phyloP scores from a whole-genome alignment of 2,329 filamentous ascomycete genomes.

The Aspergillus proliferans region DNA sequence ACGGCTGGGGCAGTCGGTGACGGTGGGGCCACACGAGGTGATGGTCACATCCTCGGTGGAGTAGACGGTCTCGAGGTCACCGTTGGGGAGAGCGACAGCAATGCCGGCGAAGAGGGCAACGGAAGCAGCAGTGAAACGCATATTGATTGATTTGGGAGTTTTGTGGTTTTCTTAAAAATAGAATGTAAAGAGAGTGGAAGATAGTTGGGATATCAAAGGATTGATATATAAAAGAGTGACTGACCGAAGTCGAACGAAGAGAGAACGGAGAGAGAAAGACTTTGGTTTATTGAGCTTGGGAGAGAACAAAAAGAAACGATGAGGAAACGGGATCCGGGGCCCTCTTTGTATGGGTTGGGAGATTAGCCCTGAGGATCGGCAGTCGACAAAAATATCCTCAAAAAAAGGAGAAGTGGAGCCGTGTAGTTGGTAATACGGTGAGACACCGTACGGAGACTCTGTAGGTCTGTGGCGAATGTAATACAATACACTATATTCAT shows the following conservation, averaged over 20 bases:
- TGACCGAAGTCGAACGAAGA: slow-evolving; percentile 38
- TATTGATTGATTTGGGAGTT: slow-evolving; percentile 28
- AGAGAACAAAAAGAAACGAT: slow-evolving; percentile 20
- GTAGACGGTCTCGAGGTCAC: slow-evolving; percentile 46
- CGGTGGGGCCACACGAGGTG: slow-evolving; percentile 55
- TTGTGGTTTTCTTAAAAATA: slow-evolving; percentile 11
- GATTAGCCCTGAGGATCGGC: slow-evolving; percentile 31
- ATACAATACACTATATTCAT: background rate
- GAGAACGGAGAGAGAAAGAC: slow-evolving; percentile 23
- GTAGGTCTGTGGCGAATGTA: background rate
- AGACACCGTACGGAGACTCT: background rate
- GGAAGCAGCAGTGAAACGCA: slow-evolving; percentile 39
- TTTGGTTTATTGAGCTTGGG: slow-evolving; percentile 17
- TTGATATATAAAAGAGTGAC: slow-evolving; percentile 32
- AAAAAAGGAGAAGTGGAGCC: background rate
- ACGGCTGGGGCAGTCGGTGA: slow-evolving; percentile 52
- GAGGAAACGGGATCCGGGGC: slow-evolving; percentile 17
- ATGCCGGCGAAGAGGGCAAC: slow-evolving; percentile 38
- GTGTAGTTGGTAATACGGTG: background rate
- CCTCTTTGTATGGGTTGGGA: slow-evolving; percentile 35
- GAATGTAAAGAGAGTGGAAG: slow-evolving; percentile 24
- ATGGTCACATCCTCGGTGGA: slow-evolving; percentile 55
- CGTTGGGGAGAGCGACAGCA: slow-evolving; percentile 31
- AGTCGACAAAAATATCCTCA: background rate
- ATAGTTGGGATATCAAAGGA: slow-evolving; percentile 21